Percentiles rank a stretch among this genome's conserved stretches.
phyloP scores from a whole-genome alignment of 306 rosid species.

The Lagenaria siceraria region DNA sequence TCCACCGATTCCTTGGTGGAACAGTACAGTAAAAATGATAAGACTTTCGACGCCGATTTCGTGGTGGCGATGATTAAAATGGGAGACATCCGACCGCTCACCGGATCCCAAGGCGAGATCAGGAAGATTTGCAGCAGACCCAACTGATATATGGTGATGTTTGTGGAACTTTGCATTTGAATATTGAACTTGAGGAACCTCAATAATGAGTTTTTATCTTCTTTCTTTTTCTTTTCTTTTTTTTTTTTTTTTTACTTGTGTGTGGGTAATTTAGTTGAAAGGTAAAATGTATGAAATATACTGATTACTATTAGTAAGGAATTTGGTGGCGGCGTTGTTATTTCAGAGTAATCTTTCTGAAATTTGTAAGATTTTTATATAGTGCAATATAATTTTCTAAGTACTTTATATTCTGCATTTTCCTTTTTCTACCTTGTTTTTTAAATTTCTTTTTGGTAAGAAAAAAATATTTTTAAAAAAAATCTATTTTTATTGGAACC shows the following conservation, averaged over 20 bases:
- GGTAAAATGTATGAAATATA: background rate
- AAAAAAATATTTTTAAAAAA: too few relatives aligned
- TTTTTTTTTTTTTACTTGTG: background rate
- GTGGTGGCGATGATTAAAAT: constrained; percentile 19
- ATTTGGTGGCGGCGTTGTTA: background rate
- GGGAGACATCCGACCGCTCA: constrained; percentile 22
- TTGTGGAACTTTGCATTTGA: background rate
- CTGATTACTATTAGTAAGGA: background rate
- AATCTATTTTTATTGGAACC: too few relatives aligned
- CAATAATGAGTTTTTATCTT: background rate
- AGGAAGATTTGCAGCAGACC: constrained; percentile 13
- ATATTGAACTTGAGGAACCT: background rate
- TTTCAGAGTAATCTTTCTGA: too few relatives aligned
- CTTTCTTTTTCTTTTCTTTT: too few relatives aligned
- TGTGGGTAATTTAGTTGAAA: background rate
- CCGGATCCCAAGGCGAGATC: constrained; percentile 17
- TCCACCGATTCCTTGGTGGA: constrained; percentile 13
- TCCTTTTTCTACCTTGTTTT: background rate
- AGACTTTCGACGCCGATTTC: constrained; percentile 6
- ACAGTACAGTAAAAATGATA: background rate
- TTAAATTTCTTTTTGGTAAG: too few relatives aligned
- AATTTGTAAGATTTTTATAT: background rate
- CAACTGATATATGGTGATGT: background rate
- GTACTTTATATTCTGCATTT: too few relatives aligned
- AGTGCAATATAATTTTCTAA: too few relatives aligned